Evolutionary conservation across 176 grass and related monocot species (phyloP), one percentile per base, ranked within the genome.

Genomic region (Triticum aestivum): DNA sequence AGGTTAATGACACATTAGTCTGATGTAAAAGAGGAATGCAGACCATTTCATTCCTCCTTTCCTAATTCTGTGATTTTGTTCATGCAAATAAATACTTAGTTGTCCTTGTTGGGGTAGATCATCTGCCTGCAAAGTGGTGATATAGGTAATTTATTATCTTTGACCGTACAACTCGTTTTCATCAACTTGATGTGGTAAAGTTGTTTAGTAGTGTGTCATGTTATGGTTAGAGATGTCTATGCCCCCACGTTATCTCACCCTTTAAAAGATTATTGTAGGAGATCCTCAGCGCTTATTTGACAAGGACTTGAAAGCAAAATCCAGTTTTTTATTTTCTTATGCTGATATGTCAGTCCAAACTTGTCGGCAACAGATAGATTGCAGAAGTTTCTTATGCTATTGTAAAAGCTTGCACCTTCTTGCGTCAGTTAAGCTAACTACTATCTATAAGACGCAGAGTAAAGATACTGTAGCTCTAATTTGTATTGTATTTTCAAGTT

Each of bases 231-330:
- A 86, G 82, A 82, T 86, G 65, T 86, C 58, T 85, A 78, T 73
- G 58, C 82, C 78, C 77, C 65, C 81, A 85, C 64, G 64, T 72
- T 85, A 85, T 82, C 54, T 82, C 35, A 59, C 77, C 78, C 54
- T 85, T 64, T 45, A 82, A 73, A 91, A 91, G 85, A 82, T 34
- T 78, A 88, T 82, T 81, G 13, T 81, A 33, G 78, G 78, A 88
- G 78, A 88, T 88, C 82, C 78, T 84, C 74, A 35, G 41, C 9
- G 65, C 72, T 85, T 91, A 56, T 91, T 91, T 77, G 86, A 88
- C 65, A 85, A 82, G 42, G 90, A 95, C 73, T 52, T 86, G 85
- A 87, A 87, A 89, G 73, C 45, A 64, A 90, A 94, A 84, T 88
- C 49, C 73, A 62, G 21, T 73, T 81, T 83, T 83, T 79, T 82